Base-by-base conservation (phyloP, 2,329 filamentous ascomycete species). In the Apiospora aurea region DNA sequence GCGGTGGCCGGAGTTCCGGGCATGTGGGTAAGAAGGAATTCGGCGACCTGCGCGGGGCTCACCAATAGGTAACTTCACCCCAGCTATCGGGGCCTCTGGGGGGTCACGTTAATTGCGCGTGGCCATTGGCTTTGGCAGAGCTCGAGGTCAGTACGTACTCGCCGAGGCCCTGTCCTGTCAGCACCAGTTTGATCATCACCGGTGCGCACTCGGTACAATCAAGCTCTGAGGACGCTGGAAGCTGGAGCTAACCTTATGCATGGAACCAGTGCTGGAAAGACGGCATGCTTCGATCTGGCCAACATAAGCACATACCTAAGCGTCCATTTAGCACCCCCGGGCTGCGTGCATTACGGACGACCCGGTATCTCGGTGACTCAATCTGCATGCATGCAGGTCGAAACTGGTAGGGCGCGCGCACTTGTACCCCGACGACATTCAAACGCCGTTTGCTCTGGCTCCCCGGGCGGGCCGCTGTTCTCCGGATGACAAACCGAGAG, bases 401-500 rank as follows among this genome's bases (percentile, higher is more conserved):
- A 47, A n/a, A 47, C 7, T 21, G 46, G 16, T 7, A 21, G 46
- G 46, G 46, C 46, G 46, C 46, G 46, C 18, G 46, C 46, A 47
- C 18, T 6, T 47, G 16, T 7, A 21, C 18, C 21, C 18, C 46
- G 46, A 47, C 53, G 53, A 61, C 53, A 34, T 21, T 2, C 53
- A 38, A 61, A 61, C 14, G 26, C 26, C 53, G 53, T 61, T 38
- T 34, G n/a, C n/a, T n/a, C n/a, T n/a, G n/a, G 18, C 16, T 38
- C 53, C 29, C 53, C 26, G 29, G 18, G 18, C 18, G 26, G 7
- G 6, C n/a, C n/a, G n/a, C n/a, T 61, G 53, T 5, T 61, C 16
- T 21, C 53, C 53, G 29, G 53, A 61, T 61, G 53, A 61, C 53
- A 61, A 61, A 61, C 53, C 49, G 24, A 29, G 49, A 26, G 14